phyloP scores from a whole-genome alignment of 805 yeast genomes.

The Suhomyces kilbournensis region DNA sequence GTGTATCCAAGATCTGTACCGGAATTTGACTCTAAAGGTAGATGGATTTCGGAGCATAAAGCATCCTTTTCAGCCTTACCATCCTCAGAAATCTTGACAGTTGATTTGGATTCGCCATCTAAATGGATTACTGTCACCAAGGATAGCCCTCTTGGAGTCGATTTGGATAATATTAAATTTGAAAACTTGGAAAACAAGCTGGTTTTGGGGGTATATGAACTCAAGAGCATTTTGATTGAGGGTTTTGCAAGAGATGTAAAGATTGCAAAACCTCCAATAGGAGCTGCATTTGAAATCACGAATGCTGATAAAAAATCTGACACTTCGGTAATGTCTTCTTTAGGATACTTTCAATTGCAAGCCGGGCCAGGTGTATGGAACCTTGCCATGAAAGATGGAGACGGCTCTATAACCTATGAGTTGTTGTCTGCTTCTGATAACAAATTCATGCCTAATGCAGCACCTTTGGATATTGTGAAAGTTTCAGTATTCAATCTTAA shows the following conservation, averaged over 20 bases:
- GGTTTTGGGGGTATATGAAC: constrained; percentile 45
- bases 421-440: constrained; percentile 42
- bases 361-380: constrained; percentile 71
- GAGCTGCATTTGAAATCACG: constrained; percentile 46
- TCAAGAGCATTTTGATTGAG: constrained; percentile 61
- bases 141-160: constrained; percentile 39
- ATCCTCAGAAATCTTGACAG: constrained; percentile 44
- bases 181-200: constrained; percentile 34
- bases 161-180: constrained; percentile 59
- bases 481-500: constrained; percentile 4
- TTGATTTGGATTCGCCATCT: constrained; percentile 58
- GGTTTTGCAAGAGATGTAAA: constrained; percentile 58
- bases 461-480: constrained; percentile 8
- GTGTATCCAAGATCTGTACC: constrained; percentile 33
- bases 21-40: constrained; percentile 27
- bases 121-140: constrained; percentile 66
- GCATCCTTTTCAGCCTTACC: constrained; percentile 50
- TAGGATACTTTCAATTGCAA: constrained; percentile 81
- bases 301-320: constrained; percentile 33
- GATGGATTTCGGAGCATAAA: constrained; percentile 14
- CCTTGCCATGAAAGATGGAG: constrained; percentile 43
- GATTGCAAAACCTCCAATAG: constrained; percentile 43
- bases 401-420: constrained; percentile 12
- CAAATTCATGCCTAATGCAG: constrained; percentile 34
- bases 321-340: constrained; percentile 71